A percentile compares a stretch with the other conserved stretches of the same genome.
Conservation (phyloP, 495 filamentous ascomycete species). For the Physcia stellaris region DNA sequence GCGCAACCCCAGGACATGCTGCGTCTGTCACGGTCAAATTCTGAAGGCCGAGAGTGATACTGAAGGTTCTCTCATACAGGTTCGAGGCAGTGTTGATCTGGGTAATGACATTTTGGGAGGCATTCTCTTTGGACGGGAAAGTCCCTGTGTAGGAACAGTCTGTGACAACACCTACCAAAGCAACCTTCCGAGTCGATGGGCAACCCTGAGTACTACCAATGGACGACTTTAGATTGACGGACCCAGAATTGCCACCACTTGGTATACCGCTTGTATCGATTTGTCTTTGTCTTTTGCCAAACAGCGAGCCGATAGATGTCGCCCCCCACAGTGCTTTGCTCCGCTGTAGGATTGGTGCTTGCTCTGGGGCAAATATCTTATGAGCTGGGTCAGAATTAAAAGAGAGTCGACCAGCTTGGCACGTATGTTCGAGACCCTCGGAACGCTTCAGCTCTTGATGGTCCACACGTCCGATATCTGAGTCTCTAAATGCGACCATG, state of each 20-base stretch:
- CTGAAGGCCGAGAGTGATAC: constrained; percentile 78
- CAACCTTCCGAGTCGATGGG: constrained; percentile 76
- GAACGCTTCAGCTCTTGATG: constrained; percentile 43
- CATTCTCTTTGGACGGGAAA: constrained; percentile 48
- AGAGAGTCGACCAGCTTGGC: constrained; percentile 49
- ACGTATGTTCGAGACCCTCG: constrained; percentile 26
- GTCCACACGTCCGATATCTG: constrained; percentile 49
- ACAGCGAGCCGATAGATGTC: constrained; percentile 39
- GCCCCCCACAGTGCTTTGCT: constrained; percentile 35
- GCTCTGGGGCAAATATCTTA: constrained; percentile 37
- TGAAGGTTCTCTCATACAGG: constrained; percentile 82
- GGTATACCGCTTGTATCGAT: constrained; percentile 38
- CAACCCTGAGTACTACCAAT: constrained; percentile 77
- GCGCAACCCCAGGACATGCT: constrained; percentile 51
- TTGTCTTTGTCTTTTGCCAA: constrained; percentile 41
- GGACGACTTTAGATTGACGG: constrained; percentile 66
- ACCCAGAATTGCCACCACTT: constrained; percentile 61
- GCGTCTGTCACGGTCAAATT: constrained; percentile 65
- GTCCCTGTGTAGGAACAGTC: constrained; percentile 73
- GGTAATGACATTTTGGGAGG: constrained; percentile 60
- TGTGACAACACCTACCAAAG: constrained; percentile 80
- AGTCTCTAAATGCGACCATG: constrained; percentile 87
- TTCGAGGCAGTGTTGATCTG: constrained; percentile 77
- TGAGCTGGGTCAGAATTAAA: constrained; percentile 59
- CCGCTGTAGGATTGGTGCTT: constrained; percentile 23